phyloP scores from a whole-genome alignment of 2,329 filamentous ascomycete genomes.

The Whalleya microplaca region DNA sequence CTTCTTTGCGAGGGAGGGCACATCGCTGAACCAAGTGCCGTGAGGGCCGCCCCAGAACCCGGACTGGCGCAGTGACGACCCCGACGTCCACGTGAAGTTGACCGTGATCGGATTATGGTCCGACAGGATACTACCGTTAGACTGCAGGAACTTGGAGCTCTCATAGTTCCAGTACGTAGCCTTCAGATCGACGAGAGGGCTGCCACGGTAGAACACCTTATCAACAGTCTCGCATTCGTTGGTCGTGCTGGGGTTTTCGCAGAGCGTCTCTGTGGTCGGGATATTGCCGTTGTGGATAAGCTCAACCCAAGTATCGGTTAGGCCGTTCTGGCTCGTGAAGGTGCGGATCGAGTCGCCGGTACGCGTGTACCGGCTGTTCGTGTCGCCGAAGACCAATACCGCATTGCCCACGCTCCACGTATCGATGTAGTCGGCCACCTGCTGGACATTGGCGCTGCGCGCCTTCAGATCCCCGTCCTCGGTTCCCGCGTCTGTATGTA shows the following conservation, averaged over 20 bases:
- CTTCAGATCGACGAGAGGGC: slow-evolving; percentile 48
- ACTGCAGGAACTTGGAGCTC: slow-evolving; percentile 58
- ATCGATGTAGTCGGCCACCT: slow-evolving; percentile 62
- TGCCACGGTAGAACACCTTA: slow-evolving; percentile 65
- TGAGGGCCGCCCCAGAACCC: slow-evolving; percentile 52
- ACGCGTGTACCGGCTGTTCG: slow-evolving; percentile 67
- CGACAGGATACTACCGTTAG: slow-evolving; percentile 58
- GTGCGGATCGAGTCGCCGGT: slow-evolving; percentile 54
- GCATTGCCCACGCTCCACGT: slow-evolving; percentile 61
- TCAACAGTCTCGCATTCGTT: slow-evolving; percentile 67
- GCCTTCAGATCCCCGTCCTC: slow-evolving; percentile 56
- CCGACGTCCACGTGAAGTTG: slow-evolving; percentile 51
- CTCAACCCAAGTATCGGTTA: slow-evolving; percentile 65
- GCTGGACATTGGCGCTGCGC: slow-evolving; percentile 61
- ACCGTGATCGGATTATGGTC: slow-evolving; percentile 69
- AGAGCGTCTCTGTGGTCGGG: slow-evolving; percentile 51
- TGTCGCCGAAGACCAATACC: slow-evolving; percentile 67
- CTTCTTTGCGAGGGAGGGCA: slow-evolving; percentile 43
- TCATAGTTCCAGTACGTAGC: slow-evolving; percentile 60
- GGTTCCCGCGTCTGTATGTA: slow-evolving; percentile 68
- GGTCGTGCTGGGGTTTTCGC: slow-evolving; percentile 59
- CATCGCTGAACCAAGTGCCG: slow-evolving; percentile 60
- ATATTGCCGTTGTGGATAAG: slow-evolving; percentile 51
- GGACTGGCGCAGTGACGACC: slow-evolving; percentile 46
- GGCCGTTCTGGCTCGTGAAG: slow-evolving; percentile 53